Conservation (phyloP, 1,139 yeast genomes). For the Blastobotrys illinoisensis region DNA sequence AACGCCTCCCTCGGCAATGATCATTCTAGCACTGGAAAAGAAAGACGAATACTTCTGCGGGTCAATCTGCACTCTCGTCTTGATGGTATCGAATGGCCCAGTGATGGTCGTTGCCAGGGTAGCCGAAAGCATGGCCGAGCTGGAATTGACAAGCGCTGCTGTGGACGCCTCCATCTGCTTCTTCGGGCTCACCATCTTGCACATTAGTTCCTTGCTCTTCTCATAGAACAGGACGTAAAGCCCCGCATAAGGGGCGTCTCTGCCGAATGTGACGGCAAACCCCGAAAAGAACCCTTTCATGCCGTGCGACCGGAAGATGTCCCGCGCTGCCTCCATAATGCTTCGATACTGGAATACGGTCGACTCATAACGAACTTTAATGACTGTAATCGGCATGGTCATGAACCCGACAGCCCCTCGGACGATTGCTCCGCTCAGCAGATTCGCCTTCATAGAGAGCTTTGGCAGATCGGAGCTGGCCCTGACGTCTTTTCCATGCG, state of each 20-base stretch:
- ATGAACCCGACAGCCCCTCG: slow-evolving; percentile 77
- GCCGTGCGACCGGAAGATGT: slow-evolving; percentile 51
- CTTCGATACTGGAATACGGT: slow-evolving; percentile 67
- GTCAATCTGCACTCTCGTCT: slow-evolving; percentile 79
- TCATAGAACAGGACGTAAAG: slow-evolving; percentile 82
- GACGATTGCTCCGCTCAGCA: slow-evolving; percentile 71
- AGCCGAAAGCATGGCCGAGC: slow-evolving; percentile 34
- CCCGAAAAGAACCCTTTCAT: slow-evolving; percentile 76
- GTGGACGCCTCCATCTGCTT: slow-evolving; percentile 11
- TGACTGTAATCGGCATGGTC: slow-evolving; percentile 97
- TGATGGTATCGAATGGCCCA: slow-evolving; percentile 92
- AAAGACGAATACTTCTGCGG: slow-evolving; percentile 43
- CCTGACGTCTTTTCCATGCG: slow-evolving; percentile 1
- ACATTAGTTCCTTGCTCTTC: slow-evolving; percentile 49
- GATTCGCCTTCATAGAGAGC: slow-evolving; percentile 62
- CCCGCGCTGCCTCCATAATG: slow-evolving; percentile 53
- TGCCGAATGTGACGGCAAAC: slow-evolving; percentile 74
- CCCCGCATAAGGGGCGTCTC: slow-evolving; percentile 98
- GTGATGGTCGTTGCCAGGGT: slow-evolving; percentile 77
- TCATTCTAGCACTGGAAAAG: slow-evolving; percentile 33
- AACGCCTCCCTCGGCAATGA: slow-evolving; percentile 55
- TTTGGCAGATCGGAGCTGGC: slow-evolving; percentile 51
- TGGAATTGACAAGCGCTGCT: slow-evolving; percentile 20
- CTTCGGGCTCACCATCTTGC: slow-evolving; percentile 15
- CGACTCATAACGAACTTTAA: slow-evolving; percentile 79